These are phyloP conservation scores for Yarrowia keelungensis DNA, from an alignment of 805 yeast species.

Conservation along the genomic window DNA sequence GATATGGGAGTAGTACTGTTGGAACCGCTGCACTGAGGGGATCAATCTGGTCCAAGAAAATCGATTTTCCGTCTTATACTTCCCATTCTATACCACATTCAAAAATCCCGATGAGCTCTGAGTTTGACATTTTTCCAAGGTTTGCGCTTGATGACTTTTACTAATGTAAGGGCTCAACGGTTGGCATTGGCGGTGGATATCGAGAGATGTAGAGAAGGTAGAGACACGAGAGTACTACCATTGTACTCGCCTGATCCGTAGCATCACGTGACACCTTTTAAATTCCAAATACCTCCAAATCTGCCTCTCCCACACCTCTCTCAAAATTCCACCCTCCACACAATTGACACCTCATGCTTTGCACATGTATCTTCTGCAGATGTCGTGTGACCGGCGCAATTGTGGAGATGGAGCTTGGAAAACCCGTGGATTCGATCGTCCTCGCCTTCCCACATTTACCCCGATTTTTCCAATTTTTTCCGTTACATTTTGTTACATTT, in stretches of 20 bases:
- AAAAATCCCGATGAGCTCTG: neutral
- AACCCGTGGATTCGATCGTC: too few species aligned
- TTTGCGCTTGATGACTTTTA: constrained; percentile 27
- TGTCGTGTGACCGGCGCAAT: constrained; percentile 3
- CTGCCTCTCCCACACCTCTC: neutral
- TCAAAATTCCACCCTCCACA: neutral
- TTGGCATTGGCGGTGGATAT: too few species aligned
- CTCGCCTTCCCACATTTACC: too few species aligned
- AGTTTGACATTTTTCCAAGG: constrained; percentile 34
- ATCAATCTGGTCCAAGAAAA: neutral
- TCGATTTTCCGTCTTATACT: too few species aligned
- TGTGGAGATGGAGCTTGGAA: neutral
- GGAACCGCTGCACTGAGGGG: neutral
- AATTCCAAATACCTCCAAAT: too few species aligned
- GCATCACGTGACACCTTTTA: too few species aligned
- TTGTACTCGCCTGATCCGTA: neutral
- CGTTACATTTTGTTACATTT: constrained; percentile 3
- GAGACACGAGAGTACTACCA: too few species aligned
- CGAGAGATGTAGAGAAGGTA: too few species aligned
- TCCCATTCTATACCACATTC: too few species aligned
- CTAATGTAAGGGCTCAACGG: constrained; percentile 24
- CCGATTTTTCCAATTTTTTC: constrained; percentile 2
- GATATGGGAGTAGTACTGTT: neutral
- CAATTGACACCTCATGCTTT: constrained; percentile 21
- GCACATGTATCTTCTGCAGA: constrained; percentile 17